Evolutionary conservation across 73 alveolate species (phyloP), one percentile per base, ranked within the genome.

Genomic region (Effrenium voratum): DNA sequence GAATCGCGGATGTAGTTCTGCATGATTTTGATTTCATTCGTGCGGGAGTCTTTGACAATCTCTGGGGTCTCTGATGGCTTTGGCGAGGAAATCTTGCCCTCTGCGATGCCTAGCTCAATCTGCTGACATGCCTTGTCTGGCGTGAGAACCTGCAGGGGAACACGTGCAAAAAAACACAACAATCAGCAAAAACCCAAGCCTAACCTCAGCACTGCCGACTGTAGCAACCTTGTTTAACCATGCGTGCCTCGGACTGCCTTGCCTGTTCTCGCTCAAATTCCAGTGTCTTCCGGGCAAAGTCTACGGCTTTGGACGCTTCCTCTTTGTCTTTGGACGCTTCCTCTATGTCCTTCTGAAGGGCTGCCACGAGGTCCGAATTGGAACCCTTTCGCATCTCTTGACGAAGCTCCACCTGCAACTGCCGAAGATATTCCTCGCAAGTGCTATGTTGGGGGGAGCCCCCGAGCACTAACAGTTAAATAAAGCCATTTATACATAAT

Each of bases 111-210:
- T 60, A 26, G 75, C 75, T 60, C 75, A 60, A 60, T 60, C 41
- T 60, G 75, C 2, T 60, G 75, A 60, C 75, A 60, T 60, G 75
- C 75, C 75, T 60, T 60, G 75, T 60, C 75, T 60, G 75, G 40
- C 30, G 75, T 60, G 75, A 60, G 75, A 60, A 60, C 41, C 75
- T 60, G 75, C 75, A 60, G 45, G 75, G 75, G 41, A 60, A 60
- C 75, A 60, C 0, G 75, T 60, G 75, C 75, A 60, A 60, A 4
- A 60, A 60, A 19, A 28, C 22, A 19, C 75, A 16, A n/a, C 22
- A 60, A 60, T 60, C 75, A 60, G 75, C 75, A 13, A 60, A 60
- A 60, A 60, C 75, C 75, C 75, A 60, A 60, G 75, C 75, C 75
- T 60, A 60, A 60, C 75, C 75, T 60, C 22, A 60, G 75, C 75